Evolutionary conservation across 768 basidiomycete genomes (phyloP).

Genomic region (Chalciporus piperatus): DNA sequence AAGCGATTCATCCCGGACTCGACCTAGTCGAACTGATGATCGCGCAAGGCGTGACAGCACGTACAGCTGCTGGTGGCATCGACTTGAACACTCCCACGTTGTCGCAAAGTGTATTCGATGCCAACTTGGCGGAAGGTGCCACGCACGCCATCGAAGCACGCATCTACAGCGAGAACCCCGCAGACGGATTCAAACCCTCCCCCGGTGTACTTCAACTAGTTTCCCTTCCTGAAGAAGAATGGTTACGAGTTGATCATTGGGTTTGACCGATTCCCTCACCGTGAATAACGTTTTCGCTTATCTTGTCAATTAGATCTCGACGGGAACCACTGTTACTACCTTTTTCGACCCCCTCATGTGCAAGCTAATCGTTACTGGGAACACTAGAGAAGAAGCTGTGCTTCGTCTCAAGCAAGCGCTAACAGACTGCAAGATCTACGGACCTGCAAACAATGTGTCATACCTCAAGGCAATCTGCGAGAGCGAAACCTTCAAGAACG

Average conservation of each 20-base stretch:
- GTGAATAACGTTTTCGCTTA: not conserved
- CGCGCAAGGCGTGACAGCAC: constrained; percentile 47
- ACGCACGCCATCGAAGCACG: constrained; percentile 54
- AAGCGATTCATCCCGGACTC: constrained; percentile 49
- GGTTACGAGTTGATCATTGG: constrained; percentile 64
- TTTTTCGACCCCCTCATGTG: constrained; percentile 58
- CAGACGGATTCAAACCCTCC: constrained; percentile 52
- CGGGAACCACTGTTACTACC: constrained; percentile 48
- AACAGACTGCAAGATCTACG: constrained; percentile 41
- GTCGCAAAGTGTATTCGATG: constrained; percentile 39
- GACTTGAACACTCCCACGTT: constrained; percentile 25
- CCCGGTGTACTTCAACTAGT: constrained; percentile 64
- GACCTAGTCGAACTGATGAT: constrained; percentile 69
- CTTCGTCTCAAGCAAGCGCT: constrained; percentile 40
- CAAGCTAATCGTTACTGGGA: constrained; percentile 56
- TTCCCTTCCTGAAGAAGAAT: constrained; percentile 37
- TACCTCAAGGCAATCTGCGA: constrained; percentile 47
- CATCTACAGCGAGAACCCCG: constrained; percentile 63
- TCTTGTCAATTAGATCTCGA: constrained; percentile 37
- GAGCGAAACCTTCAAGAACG: constrained; percentile 38
- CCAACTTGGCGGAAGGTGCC: constrained; percentile 9
- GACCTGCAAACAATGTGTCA: constrained; percentile 59
- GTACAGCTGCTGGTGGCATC: constrained; percentile 12
- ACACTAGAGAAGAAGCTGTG: constrained; percentile 45
- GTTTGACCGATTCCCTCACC: constrained; percentile 29